Base-by-base conservation (phyloP, 495 filamentous ascomycete genomes). In the Collariella sp. region DNA sequence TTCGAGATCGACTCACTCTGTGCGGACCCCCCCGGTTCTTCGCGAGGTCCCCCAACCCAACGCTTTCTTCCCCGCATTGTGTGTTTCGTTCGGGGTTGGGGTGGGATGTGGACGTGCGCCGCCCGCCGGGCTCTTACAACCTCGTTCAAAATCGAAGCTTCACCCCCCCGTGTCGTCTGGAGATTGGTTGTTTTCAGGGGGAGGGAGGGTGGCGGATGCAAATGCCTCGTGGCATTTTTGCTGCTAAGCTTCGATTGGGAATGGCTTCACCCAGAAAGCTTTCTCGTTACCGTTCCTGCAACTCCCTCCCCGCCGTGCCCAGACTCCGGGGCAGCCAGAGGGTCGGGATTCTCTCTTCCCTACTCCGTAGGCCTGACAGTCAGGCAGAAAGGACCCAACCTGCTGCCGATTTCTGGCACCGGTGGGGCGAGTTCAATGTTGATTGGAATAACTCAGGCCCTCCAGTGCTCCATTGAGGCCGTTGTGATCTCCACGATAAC, bases 21-120 rank as follows among this genome's bases (percentile, higher is more conserved):
- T 51, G 41, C 48, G 41, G 22, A 19, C 50, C n/a, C n/a, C n/a
- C n/a, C 55, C 55, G 49, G 49, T 48, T 58, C 44, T 58, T 47
- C 56, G 20, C 45, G 39, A 50, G 11, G n/a, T n/a, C n/a, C n/a
- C n/a, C n/a, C 36, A 45, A 24, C 38, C 39, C 19, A 50, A 31
- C 2, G n/a, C n/a, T n/a, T n/a, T n/a, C 50, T 61, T 61, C 58
- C 58, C 58, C 58, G 58, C 58, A 61, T 46, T 61, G n/a, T n/a
- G n/a, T n/a, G n/a, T n/a, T n/a, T n/a, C n/a, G n/a, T n/a, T n/a
- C n/a, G n/a, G n/a, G n/a, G n/a, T 48, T 49, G 42, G 46, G 48
- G 33, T 18, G 33, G n/a, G 26, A 31, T 23, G 48, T 40, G 41
- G 35, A 39, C 41, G 18, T 35, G 18, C 39, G n/a, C n/a, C n/a